A percentile compares a stretch with the other conserved stretches of the same genome.
Evolutionary conservation across 129 eudicot genomes (phyloP).

Genomic region (Flaveria brownii): DNA sequence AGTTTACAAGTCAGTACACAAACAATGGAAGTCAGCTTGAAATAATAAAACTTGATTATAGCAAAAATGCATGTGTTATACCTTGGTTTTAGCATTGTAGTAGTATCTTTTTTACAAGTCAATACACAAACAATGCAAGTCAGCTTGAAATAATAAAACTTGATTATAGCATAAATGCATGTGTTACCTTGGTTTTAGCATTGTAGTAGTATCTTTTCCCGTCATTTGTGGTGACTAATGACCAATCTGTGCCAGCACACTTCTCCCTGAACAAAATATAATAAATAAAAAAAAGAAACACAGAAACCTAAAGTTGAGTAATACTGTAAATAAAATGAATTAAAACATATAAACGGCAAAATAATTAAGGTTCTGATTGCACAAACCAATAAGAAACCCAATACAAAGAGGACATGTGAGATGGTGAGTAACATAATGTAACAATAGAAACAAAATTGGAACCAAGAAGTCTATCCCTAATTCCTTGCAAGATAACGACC

Average conservation of each 20-base stretch:
- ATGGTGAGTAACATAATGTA: background rate
- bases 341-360: slow-evolving; percentile 3
- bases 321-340: background rate
- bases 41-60: slow-evolving; percentile 1
- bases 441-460: background rate
- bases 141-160: slow-evolving; percentile 3
- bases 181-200: slow-evolving; percentile 64
- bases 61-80: slow-evolving; percentile 23
- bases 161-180: slow-evolving; percentile 4
- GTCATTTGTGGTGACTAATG: slow-evolving; percentile 86
- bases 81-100: slow-evolving; percentile 79
- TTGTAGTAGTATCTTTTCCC: slow-evolving; percentile 91
- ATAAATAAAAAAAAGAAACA: slow-evolving; percentile 13
- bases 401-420: background rate
- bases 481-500: background rate
- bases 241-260: slow-evolving; percentile 91
- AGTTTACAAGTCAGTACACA: slow-evolving; percentile 12
- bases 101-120: slow-evolving; percentile 54
- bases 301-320: background rate
- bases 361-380: slow-evolving; percentile 18
- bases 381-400: slow-evolving; percentile 13
- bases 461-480: background rate
- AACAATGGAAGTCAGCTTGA: slow-evolving; percentile 2
- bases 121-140: background rate
- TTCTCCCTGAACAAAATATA: slow-evolving; percentile 68